Percentiles rank a stretch among this genome's conserved stretches.
These are phyloP conservation scores for Suhomyces kilbournensis DNA, from an alignment of 805 yeast genomes.

Conservation along the genomic window DNA sequence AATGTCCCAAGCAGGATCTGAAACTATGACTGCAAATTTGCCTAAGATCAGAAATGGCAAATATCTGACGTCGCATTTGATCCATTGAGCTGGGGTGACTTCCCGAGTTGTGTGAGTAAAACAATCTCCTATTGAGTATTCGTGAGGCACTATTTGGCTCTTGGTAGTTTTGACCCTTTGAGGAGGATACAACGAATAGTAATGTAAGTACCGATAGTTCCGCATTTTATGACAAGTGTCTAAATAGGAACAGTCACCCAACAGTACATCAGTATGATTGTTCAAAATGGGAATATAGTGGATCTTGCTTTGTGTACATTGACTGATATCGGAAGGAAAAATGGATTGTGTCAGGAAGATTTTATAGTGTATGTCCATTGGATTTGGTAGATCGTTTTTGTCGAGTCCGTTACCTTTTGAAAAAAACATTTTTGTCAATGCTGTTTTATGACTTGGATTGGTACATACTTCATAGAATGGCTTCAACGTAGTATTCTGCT, in stretches of 20 bases:
- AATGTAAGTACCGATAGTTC: conserved; percentile 80
- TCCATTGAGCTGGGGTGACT: conserved; percentile 72
- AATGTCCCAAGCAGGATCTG: conserved; percentile 97
- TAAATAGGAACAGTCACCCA: conserved; percentile 91
- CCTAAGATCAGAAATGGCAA: conserved; percentile 73
- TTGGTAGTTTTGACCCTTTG: background rate
- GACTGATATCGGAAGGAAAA: conserved; percentile 16
- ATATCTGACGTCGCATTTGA: conserved; percentile 74
- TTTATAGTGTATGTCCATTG: background rate
- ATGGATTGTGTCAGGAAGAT: conserved; percentile 7
- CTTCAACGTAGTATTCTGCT: conserved; percentile 32
- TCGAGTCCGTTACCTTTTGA: conserved; percentile 9
- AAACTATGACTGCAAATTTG: conserved; percentile 75
- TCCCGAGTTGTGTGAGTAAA: conserved; percentile 32
- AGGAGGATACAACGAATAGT: conserved; percentile 49
- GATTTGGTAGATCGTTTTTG: background rate
- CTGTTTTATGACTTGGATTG: conserved; percentile 32
- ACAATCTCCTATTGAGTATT: conserved; percentile 51
- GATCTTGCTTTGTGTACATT: conserved; percentile 22
- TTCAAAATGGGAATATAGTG: conserved; percentile 30
- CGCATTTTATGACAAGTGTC: conserved; percentile 90
- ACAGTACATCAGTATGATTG: conserved; percentile 59
- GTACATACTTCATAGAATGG: conserved; percentile 55
- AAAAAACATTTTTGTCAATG: conserved; percentile 22
- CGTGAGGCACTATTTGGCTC: conserved; percentile 20